A percentile compares a stretch with the other conserved stretches of the same genome.
phyloP scores from a whole-genome alignment of 257 asterid genomes.

The Nicotiana knightiana region DNA sequence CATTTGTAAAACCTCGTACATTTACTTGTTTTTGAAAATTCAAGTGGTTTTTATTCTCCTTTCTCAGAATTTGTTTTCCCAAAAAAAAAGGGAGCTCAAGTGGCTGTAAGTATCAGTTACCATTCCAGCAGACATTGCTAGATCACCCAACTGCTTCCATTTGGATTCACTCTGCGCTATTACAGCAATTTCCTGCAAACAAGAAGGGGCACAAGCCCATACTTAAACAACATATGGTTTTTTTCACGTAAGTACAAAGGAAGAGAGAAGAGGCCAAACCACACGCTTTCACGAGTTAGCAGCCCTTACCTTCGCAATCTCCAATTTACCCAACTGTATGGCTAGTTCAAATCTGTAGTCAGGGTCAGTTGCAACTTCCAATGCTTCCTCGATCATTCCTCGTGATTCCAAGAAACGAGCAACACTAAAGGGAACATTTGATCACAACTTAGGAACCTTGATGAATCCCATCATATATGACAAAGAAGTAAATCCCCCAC shows the following conservation, averaged over 20 bases:
- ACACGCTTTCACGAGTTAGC: not conserved
- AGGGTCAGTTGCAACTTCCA: constrained; percentile 87
- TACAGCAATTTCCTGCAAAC: constrained; percentile 71
- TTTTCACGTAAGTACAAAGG: not conserved
- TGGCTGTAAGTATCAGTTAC: constrained; percentile 29
- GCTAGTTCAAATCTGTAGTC: constrained; percentile 98
- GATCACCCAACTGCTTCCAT: constrained; percentile 98
- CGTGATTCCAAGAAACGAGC: constrained; percentile 97
- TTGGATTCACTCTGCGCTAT: constrained; percentile 75
- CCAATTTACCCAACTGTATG: constrained; percentile 83
- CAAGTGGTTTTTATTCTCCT: not conserved
- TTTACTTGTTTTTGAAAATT: not conserved
- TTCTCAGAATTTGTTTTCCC: not conserved
- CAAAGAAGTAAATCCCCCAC: not conserved
- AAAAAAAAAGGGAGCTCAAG: not conserved
- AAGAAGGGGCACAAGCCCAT: constrained; percentile 16
- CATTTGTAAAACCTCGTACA: not conserved
- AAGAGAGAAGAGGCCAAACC: not conserved
- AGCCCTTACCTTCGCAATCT: constrained; percentile 68
- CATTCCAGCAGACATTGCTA: constrained; percentile 93
- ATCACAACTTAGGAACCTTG: not conserved
- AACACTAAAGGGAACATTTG: constrained; percentile 41
- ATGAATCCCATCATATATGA: constrained; percentile 4
- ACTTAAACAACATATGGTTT: constrained; percentile 1
- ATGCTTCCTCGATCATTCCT: constrained; percentile 88